phyloP scores from a whole-genome alignment of 805 yeast genomes.

The Suhomyces canberraensis region DNA sequence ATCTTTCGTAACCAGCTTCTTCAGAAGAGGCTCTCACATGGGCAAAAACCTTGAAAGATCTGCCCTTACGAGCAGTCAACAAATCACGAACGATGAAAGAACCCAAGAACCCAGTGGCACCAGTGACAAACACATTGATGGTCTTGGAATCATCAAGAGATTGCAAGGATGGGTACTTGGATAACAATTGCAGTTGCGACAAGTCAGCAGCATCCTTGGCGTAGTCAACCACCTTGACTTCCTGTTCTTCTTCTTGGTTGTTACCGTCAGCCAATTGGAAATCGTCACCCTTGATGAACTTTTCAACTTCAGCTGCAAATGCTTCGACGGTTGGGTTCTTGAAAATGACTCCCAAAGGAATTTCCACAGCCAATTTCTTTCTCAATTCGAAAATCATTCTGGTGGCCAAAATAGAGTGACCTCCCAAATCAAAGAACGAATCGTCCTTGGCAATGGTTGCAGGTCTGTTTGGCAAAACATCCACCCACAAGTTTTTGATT shows the following conservation, averaged over 20 bases:
- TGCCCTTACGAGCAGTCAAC: constrained; percentile 48
- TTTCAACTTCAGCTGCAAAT: constrained; percentile 72
- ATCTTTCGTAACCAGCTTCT: constrained; percentile 70
- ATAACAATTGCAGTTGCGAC: constrained; percentile 37
- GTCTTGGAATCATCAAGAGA: constrained; percentile 31
- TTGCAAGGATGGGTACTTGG: constrained; percentile 44
- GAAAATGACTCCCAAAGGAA: constrained; percentile 89
- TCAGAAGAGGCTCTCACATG: constrained; percentile 85
- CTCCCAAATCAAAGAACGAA: constrained; percentile 95
- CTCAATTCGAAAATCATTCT: constrained; percentile 93
- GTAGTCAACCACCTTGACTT: constrained; percentile 44
- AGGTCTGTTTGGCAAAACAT: constrained; percentile 81
- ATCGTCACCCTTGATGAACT: constrained; percentile 48
- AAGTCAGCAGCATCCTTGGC: constrained; percentile 69
- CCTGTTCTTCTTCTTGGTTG: constrained; percentile 26
- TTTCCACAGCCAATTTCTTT: constrained; percentile 68
- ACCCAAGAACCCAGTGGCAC: constrained; percentile 95
- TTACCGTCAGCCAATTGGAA: constrained; percentile 38
- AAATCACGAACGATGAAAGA: constrained; percentile 81
- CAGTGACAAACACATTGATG: constrained; percentile 79
- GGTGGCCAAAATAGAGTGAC: constrained; percentile 95
- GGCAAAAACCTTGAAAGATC: constrained; percentile 63
- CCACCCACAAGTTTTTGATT: constrained; percentile 81
- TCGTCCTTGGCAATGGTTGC: constrained; percentile 73
- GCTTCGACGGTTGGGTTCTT: constrained; percentile 80